phyloP scores from a whole-genome alignment of 352 stramenopile genomes.

The Pythium phragmiticola region DNA sequence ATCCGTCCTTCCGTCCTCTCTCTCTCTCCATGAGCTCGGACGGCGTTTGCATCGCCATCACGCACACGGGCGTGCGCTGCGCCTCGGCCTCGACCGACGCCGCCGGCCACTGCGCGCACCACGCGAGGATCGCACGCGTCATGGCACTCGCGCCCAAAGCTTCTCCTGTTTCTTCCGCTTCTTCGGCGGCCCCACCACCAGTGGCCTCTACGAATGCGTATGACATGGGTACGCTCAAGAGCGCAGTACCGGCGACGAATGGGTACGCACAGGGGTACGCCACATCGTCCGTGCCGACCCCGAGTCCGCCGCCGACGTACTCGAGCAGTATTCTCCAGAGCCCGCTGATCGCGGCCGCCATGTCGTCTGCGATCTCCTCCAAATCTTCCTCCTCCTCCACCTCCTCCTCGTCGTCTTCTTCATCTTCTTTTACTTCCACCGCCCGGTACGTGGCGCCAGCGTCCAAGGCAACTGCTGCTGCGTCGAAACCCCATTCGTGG shows the following conservation, averaged over 20 bases:
- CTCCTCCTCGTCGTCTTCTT: slow-evolving; percentile 8
- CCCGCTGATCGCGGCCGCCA: slow-evolving; percentile 15
- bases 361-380: slow-evolving; percentile 3
- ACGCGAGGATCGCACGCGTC: slow-evolving; percentile 74
- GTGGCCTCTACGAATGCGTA: neutral
- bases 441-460: neutral
- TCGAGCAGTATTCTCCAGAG: slow-evolving; percentile 23
- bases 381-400: neutral
- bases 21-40: slow-evolving; percentile 40
- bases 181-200: slow-evolving; percentile 3
- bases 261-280: neutral
- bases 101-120: slow-evolving; percentile 63
- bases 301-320: slow-evolving; percentile 1
- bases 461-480: neutral
- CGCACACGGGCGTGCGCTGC: slow-evolving; percentile 68
- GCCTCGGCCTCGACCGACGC: slow-evolving; percentile 41
- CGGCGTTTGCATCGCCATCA: slow-evolving; percentile 49
- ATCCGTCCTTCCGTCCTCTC: neutral
- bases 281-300: neutral
- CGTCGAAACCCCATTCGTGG: slow-evolving; percentile 14
- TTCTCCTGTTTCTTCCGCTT: slow-evolving; percentile 1
- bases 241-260: neutral
- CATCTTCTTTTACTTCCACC: neutral
- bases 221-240: slow-evolving; percentile 14
- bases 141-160: slow-evolving; percentile 75